A percentile compares a stretch with the other conserved stretches of the same genome.
Conservation (phyloP, 2,329 filamentous ascomycete species). For the Trichophyton verrucosum region DNA sequence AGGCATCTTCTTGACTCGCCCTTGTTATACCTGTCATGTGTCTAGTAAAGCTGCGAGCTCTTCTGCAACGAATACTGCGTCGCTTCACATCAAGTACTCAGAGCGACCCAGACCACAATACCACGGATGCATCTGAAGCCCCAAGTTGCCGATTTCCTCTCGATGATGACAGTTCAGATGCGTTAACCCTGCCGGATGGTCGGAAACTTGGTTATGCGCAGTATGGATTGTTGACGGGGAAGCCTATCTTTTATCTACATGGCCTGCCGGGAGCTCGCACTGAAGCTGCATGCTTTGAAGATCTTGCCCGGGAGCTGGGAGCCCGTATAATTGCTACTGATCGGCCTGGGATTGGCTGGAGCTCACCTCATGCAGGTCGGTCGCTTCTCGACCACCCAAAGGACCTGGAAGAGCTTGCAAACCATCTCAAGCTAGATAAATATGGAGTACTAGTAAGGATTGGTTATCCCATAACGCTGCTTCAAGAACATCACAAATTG, state of each 20-base stretch:
- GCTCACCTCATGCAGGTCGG: conserved; percentile 27
- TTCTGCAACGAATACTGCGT: not conserved
- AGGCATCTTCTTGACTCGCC: not conserved
- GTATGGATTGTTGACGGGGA: conserved; percentile 26
- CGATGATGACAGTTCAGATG: conserved; percentile 20
- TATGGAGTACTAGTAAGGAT: conserved; percentile 32
- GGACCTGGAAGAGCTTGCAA: conserved; percentile 32
- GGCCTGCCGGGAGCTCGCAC: conserved; percentile 33
- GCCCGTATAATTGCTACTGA: conserved; percentile 33
- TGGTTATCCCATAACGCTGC: too few relatives aligned
- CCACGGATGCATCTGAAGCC: not conserved
- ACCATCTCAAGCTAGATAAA: conserved; percentile 28
- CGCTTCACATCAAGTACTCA: not conserved
- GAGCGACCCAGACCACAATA: not conserved
- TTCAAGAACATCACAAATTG: not conserved
- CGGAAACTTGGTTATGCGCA: conserved; percentile 29
- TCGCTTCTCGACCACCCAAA: conserved; percentile 31
- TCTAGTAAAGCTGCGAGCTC: not conserved
- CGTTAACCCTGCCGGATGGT: conserved; percentile 23
- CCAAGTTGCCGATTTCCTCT: conserved; percentile 2
- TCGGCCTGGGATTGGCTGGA: conserved; percentile 33
- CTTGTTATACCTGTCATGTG: not conserved
- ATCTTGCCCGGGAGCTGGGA: conserved; percentile 22
- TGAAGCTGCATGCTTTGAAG: conserved; percentile 28
- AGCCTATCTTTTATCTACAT: conserved; percentile 32